Percentiles rank a stretch among this genome's conserved stretches.
phyloP scores from a whole-genome alignment of 1,139 yeast genomes.

The Zygoascus sp. region DNA sequence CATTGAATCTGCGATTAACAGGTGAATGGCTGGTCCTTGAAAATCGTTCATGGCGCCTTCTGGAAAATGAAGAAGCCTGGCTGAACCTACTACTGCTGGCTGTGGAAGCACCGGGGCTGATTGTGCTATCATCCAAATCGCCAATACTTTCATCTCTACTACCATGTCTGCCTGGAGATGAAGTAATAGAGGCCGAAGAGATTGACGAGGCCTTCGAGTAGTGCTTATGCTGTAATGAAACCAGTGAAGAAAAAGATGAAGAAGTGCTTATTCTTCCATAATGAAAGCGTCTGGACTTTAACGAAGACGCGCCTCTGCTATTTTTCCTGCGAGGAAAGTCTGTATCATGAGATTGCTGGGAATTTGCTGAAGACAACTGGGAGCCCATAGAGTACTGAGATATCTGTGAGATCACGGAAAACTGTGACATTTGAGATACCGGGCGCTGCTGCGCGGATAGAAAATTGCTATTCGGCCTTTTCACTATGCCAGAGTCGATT shows the following conservation, averaged over 20 bases:
- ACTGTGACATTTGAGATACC: constrained; percentile 61
- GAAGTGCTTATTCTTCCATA: constrained; percentile 32
- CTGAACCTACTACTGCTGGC: not conserved
- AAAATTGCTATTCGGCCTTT: constrained; percentile 6
- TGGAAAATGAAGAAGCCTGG: not conserved
- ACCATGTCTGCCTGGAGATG: constrained; percentile 22
- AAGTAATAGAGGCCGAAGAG: constrained; percentile 29
- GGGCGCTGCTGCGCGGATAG: constrained; percentile 42
- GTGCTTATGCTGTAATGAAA: constrained; percentile 23
- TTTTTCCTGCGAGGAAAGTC: constrained; percentile 10
- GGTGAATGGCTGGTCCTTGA: not conserved
- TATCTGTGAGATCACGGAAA: constrained; percentile 50
- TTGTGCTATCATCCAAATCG: constrained; percentile 10
- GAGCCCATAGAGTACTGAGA: constrained; percentile 44
- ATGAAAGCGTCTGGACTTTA: constrained; percentile 21
- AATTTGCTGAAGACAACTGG: constrained; percentile 26
- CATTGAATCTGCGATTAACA: constrained; percentile 20
- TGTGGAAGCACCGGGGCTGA: not conserved
- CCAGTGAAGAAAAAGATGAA: constrained; percentile 33
- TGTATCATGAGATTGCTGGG: constrained; percentile 23
- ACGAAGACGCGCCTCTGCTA: constrained; percentile 13
- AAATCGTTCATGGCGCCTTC: not conserved
- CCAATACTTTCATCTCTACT: constrained; percentile 9
- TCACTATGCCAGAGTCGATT: not conserved
- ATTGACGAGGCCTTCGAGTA: constrained; percentile 33